Base-by-base conservation (phyloP, 306 rosid species). In the Pterocarpus santalinus region DNA sequence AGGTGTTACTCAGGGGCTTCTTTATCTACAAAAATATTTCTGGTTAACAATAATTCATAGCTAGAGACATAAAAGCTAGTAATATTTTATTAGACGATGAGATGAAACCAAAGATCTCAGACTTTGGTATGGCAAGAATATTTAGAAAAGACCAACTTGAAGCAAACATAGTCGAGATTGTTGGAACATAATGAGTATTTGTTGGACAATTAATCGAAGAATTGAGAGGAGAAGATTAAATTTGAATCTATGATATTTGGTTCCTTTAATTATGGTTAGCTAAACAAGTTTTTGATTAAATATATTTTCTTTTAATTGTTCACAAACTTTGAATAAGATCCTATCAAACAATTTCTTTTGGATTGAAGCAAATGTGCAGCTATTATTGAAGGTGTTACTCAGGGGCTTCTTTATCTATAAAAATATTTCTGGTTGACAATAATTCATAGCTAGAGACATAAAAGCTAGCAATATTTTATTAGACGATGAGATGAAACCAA, bases 401-500 rank as follows among this genome's bases (percentile, higher is more conserved):
- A 79, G 1, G 86, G 88, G 14, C 85, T 87, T 65, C 62, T 87
- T 11, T 82, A 87, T 79, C 86, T 87, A 3, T 85, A 84, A 82
- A 76, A 82, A 9, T 69, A 84, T 69, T 87, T 83, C 0, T 79
- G 77, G 61, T 52, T 87, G 12, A 81, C 81, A 1, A 75, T 87
- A 22, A 22, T 22, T 22, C 28, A 22, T 22, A n/a, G n/a, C n/a
- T n/a, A 22, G 28, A 22, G 28, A 22, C 28, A 22, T 22, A 22
- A 22, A 22, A 22, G 28, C 28, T 22, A 22, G 28, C 28, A 22
- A 22, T 1, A 22, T 22, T 22, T 22, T 22, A 1, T 22, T 22
- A 22, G 28, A 22, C 1, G 28, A 22, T 22, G 28, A 22, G 28
- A 22, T 22, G 80, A 85, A 62, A 1, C 75, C 86, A 36, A 88